These are phyloP conservation scores for Kurtzmaniella fragi DNA, from an alignment of 805 yeast genomes.

Conservation along the genomic window DNA sequence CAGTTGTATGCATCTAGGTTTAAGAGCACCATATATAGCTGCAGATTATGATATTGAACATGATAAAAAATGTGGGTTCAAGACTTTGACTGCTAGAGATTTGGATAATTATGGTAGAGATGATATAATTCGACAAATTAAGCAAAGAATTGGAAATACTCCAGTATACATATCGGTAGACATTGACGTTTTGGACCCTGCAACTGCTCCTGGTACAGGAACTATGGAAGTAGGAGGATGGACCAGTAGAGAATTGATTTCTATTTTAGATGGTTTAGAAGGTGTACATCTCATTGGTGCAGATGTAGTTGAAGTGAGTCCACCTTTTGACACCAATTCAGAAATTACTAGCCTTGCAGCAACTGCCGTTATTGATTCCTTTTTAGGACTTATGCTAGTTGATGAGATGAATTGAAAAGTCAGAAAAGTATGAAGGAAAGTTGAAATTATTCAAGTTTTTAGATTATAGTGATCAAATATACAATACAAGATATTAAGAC, in stretches of 20 bases:
- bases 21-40: conserved; percentile 57
- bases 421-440: too few species aligned
- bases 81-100: conserved; percentile 42
- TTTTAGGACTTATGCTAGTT: conserved; percentile 42
- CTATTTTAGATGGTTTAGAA: conserved; percentile 54
- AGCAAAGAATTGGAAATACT: conserved; percentile 26
- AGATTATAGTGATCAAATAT: too few species aligned
- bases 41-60: conserved; percentile 31
- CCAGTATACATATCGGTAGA: conserved; percentile 46
- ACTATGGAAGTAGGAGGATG: conserved; percentile 77
- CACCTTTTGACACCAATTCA: conserved; percentile 57
- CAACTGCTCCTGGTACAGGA: conserved; percentile 74
- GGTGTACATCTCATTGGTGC: conserved; percentile 65
- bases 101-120: conserved; percentile 36
- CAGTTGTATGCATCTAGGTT: conserved; percentile 57
- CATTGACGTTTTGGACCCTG: conserved; percentile 68
- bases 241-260: conserved; percentile 58
- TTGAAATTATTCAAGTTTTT: too few species aligned
- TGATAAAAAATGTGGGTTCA: conserved; percentile 49
- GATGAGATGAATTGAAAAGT: conserved; percentile 3
- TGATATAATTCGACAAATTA: conserved; percentile 33
- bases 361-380: conserved; percentile 54
- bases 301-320: conserved; percentile 71
- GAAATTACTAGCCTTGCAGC: conserved; percentile 63
- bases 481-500: too few species aligned